phyloP scores from a whole-genome alignment of 805 yeast species.

The Millerago galiae region DNA sequence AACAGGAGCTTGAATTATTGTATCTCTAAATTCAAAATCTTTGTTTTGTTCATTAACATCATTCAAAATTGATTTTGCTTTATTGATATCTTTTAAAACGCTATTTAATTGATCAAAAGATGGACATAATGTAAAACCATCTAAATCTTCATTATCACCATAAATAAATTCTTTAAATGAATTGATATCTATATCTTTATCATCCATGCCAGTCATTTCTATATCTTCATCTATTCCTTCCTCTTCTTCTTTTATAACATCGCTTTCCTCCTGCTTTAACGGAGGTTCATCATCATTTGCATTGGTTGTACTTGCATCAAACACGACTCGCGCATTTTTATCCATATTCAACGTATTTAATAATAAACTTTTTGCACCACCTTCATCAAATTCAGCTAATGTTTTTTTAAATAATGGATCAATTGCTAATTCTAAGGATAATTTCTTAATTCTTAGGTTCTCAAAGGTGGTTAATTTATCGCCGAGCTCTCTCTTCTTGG shows the following conservation, averaged over 20 bases:
- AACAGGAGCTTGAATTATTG: conserved; percentile 14
- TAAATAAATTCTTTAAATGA: conserved; percentile 22
- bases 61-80: conserved; percentile 42
- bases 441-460: conserved; percentile 42
- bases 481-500: conserved; percentile 24
- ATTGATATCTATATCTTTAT: conserved; percentile 26
- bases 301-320: conserved; percentile 46
- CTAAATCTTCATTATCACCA: conserved; percentile 24
- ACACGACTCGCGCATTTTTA: conserved; percentile 47
- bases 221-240: conserved; percentile 21
- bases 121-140: conserved; percentile 51
- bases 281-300: conserved; percentile 11
- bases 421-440: conserved; percentile 57
- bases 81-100: conserved; percentile 48
- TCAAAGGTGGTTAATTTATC: conserved; percentile 49
- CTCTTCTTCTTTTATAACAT: conserved; percentile 4
- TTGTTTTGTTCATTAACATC: conserved; percentile 31
- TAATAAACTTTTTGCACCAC: conserved; percentile 68
- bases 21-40: neutral
- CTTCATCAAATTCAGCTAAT: conserved; percentile 74
- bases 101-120: conserved; percentile 55
- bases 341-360: conserved; percentile 57
- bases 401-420: conserved; percentile 76
- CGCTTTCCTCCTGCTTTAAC: conserved; percentile 3
- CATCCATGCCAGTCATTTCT: conserved; percentile 15